These are phyloP conservation scores for Tetrahymena elliotti DNA, from an alignment of 73 alveolate genomes.

Conservation along the genomic window DNA sequence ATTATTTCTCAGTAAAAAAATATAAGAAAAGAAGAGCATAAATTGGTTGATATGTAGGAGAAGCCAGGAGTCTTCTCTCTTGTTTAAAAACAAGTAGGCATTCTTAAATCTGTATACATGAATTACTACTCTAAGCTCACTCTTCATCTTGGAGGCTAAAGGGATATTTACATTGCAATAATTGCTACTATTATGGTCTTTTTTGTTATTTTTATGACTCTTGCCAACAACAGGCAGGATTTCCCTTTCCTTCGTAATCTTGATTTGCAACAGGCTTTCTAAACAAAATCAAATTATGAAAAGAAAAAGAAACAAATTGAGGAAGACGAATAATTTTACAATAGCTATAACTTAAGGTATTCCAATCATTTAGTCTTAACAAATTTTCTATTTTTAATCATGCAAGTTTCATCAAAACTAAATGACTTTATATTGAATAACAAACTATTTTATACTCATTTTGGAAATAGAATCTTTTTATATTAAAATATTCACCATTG, in stretches of 20 bases:
- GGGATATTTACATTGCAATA: not conserved
- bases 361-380: not conserved
- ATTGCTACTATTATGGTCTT: not conserved
- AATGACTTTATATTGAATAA: not conserved
- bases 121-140: not conserved
- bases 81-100: not conserved
- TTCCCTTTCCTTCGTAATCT: not conserved
- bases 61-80: not conserved
- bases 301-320: not conserved
- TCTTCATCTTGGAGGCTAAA: not conserved
- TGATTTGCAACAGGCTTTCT: not conserved
- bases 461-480: not conserved
- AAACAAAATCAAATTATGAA: not conserved
- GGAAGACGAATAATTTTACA: not conserved
- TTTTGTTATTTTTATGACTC: not conserved
- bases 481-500: not conserved
- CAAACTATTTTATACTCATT: no score
- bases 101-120: not conserved
- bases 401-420: not conserved
- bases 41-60: not conserved
- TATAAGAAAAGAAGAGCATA: not conserved
- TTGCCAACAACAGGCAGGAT: not conserved
- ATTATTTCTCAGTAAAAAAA: not conserved
- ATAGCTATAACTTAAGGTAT: not conserved
- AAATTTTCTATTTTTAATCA: not conserved